Evolutionary conservation across 768 basidiomycete genomes (phyloP).

Genomic region (Lyophyllum atratum): DNA sequence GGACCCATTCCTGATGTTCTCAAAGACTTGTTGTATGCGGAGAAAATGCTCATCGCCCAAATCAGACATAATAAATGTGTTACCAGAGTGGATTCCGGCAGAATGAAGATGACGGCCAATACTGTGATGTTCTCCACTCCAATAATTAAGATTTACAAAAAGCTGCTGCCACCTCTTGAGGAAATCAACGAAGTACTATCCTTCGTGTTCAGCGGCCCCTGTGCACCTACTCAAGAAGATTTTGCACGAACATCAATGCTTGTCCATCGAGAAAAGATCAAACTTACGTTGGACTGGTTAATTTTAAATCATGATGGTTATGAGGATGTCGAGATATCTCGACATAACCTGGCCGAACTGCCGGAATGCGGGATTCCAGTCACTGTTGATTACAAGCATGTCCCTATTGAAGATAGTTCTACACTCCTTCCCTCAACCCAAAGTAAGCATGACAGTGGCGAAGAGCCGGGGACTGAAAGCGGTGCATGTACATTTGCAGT

Average conservation of each 20-base stretch:
- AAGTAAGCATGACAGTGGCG: no score
- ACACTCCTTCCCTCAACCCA: no score
- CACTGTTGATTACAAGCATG: neutral
- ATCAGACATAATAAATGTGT: slow-evolving; percentile 29
- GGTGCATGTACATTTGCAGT: no score
- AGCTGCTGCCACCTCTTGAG: slow-evolving; percentile 18
- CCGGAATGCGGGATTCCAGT: neutral
- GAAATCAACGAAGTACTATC: slow-evolving; percentile 26
- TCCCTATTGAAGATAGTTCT: no score
- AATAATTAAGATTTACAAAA: slow-evolving; percentile 20
- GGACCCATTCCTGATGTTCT: slow-evolving; percentile 29
- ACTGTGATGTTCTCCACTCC: slow-evolving; percentile 24
- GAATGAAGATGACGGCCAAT: slow-evolving; percentile 27
- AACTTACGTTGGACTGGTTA: slow-evolving; percentile 26
- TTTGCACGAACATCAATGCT: slow-evolving; percentile 21
- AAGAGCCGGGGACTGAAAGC: no score
- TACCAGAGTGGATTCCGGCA: slow-evolving; percentile 24
- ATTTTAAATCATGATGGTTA: slow-evolving; percentile 29
- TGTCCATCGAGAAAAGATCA: slow-evolving; percentile 23
- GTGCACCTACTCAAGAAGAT: slow-evolving; percentile 13
- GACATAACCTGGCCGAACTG: slow-evolving; percentile 7
- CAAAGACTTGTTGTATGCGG: slow-evolving; percentile 22
- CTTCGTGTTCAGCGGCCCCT: slow-evolving; percentile 11
- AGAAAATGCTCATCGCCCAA: slow-evolving; percentile 25
- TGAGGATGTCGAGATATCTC: slow-evolving; percentile 22